Evolutionary conservation across 225 moss, liverwort and hornwort genomes (phyloP), one percentile per base, ranked within the genome.

Genomic region (Polytrichum commune): DNA sequence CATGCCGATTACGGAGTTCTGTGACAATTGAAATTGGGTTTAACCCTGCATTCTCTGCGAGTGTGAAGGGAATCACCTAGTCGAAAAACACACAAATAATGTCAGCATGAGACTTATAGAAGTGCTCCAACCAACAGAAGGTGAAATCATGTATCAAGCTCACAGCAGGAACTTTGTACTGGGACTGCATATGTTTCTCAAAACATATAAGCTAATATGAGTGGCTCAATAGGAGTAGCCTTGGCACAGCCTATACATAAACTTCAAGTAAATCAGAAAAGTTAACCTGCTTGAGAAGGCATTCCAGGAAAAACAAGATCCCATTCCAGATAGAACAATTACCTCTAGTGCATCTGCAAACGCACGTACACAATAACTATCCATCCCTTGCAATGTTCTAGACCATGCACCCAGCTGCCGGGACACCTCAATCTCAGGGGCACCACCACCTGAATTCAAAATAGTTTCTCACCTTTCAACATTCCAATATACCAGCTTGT

Each of bases 291-390:
- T 1, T 46, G 46, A 46, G 3, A 16, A 46, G 46, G 46, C 13
- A 46, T 46, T 46, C 13, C 13, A 13, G 16, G 46, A 9, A 58
- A 6, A 58, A 58, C 6, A 58, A 58, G 9, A 58, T 58, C 58
- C 8, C 20, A 58, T 20, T 20, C 58, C 58, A 58, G 6, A 58
- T 2, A 46, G 13, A 25, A 8, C 13, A 3, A 30, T 60, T 70
- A 94, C 97, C 97, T 98, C 97, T 73, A 98, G 73, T 0, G 97
- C 92, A 69, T 98, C 92, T 25, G 97, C 97, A 73, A 94, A 98
- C 16, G 85, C 97, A 32, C 92, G 89, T 66, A 98, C 88, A 69
- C 94, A 98, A 54, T 89, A 98, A 69, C 97, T 95, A 72, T 98
- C 97, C 97, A 98, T 98, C 72, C 97, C 94, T 4, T 91, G 94